Evolutionary conservation across 2,329 filamentous ascomycete genomes (phyloP).

Genomic region (Epichloe sp.): DNA sequence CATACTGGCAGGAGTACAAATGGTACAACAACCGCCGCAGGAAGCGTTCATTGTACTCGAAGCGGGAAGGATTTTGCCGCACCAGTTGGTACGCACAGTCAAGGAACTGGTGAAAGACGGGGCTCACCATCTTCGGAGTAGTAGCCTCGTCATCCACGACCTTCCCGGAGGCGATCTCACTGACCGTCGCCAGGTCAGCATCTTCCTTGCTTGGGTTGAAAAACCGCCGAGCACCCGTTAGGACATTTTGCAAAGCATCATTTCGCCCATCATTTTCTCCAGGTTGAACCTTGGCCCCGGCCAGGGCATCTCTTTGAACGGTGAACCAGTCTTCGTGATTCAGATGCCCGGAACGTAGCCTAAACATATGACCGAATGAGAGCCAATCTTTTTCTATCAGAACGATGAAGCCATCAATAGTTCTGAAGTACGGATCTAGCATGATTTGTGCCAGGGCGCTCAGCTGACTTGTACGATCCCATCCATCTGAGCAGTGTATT

Average conservation of each 20-base stretch:
- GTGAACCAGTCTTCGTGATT: conserved; percentile 91
- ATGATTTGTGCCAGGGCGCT: conserved; percentile 86
- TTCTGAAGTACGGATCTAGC: conserved; percentile 90
- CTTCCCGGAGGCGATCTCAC: conserved; percentile 25
- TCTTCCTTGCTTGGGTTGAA: conserved; percentile 55
- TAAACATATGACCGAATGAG: conserved; percentile 96
- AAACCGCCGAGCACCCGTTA: conserved; percentile 84
- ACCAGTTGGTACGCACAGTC: conserved; percentile 88
- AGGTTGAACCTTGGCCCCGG: conserved; percentile 46
- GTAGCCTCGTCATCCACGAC: conserved; percentile 52
- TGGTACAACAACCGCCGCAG: conserved; percentile 82
- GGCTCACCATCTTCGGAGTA: conserved; percentile 79
- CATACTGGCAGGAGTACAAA: conserved; percentile 90
- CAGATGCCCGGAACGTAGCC: conserved; percentile 76
- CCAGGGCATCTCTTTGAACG: conserved; percentile 68
- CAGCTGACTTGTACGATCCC: conserved; percentile 93
- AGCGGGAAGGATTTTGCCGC: conserved; percentile 72
- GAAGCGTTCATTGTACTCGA: conserved; percentile 95
- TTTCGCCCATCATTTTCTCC: conserved; percentile 47
- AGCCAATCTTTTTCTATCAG: conserved; percentile 96
- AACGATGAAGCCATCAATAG: conserved; percentile 86
- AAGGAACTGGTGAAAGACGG: conserved; percentile 95
- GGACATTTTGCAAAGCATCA: conserved; percentile 74
- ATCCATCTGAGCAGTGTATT: conserved; percentile 96
- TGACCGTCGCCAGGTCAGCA: conserved; percentile 44